Evolutionary conservation across 2,329 filamentous ascomycete species (phyloP), one percentile per base, ranked within the genome.

Genomic region (Onygena corvina): DNA sequence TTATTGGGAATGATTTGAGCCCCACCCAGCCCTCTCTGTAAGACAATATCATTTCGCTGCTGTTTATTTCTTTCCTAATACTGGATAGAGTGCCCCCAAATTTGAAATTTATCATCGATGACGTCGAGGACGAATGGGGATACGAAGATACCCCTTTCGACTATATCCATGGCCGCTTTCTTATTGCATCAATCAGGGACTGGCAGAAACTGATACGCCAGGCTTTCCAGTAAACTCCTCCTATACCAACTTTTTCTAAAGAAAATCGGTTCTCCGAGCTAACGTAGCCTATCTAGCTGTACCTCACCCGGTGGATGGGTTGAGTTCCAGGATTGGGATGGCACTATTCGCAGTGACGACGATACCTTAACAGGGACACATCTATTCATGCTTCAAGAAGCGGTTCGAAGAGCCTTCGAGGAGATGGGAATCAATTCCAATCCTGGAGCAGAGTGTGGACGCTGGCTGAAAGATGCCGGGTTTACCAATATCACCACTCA

Each of bases 131-230:
- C 50, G 67, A 70, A 3, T 81, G 77, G 77, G 60, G 77, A 12
- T 71, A 77, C 52, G 71, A 73, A 3, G 58, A 60, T 3, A 71
- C 77, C 52, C 69, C 74, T 47, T 81, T 79, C 49, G 77, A 81
- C 59, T 79, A 78, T 51, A 71, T 81, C 29, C 77, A 81, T 58
- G 71, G 74, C n/a, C 69, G 79, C 2, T 72, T 76, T 50, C 74
- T 75, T 1, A 72, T 75, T 11, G 71, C 74, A 67, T 75, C 72
- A 1, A 74, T 80, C 51, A 73, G 70, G 45, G 69, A 80, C 56
- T 80, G 76, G 76, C 67, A 67, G 1, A 65, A 58, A 11, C 59
- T 80, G 0, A 27, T 29, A 30, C 7, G 21, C 6, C 47, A 40
- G 47, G 30, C 46, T 5, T 36, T 47, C 18, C 18, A 18, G 46